Evolutionary conservation across 208 protist genomes (phyloP).

Genomic region (Leishmania martiniquensis): DNA sequence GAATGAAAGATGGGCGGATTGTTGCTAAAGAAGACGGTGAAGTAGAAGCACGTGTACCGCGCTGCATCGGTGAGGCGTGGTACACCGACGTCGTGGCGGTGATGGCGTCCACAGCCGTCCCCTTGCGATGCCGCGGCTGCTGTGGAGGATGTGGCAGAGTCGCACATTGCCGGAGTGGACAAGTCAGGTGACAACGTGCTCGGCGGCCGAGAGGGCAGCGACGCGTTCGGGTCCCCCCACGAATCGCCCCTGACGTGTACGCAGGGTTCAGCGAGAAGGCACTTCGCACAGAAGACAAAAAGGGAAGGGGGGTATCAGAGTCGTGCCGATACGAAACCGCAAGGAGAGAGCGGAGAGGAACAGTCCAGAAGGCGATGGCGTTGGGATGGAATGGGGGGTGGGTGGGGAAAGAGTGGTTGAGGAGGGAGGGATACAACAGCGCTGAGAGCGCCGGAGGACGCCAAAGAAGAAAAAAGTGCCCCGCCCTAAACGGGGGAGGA

Average conservation of each 20-base stretch:
- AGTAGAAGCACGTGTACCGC: slow-evolving; percentile 60
- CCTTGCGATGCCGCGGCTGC: background rate
- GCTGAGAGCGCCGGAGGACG: too few species aligned
- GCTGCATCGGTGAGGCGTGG: background rate
- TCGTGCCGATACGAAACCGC: too few species aligned
- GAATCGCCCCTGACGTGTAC: background rate
- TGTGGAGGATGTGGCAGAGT: background rate
- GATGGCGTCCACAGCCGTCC: background rate
- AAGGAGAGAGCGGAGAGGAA: background rate
- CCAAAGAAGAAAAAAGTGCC: too few species aligned
- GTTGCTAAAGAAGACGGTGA: slow-evolving; percentile 79
- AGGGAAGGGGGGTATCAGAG: too few species aligned
- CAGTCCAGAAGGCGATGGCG: background rate
- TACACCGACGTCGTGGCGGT: background rate
- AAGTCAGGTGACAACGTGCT: background rate
- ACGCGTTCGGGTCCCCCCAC: background rate
- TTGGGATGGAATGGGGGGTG: background rate
- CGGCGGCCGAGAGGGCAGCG: background rate
- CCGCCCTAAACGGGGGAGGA: too few species aligned
- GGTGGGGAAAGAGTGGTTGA: too few species aligned
- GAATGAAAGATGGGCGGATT: slow-evolving; percentile 79
- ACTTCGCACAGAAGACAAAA: too few species aligned
- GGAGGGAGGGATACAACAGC: background rate
- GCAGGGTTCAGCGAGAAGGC: background rate
- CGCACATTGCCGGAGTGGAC: background rate